Evolutionary conservation across 1,284 basidiomycete species (phyloP), one percentile per base, ranked within the genome.

Genomic region (Tylopilus microsporus): DNA sequence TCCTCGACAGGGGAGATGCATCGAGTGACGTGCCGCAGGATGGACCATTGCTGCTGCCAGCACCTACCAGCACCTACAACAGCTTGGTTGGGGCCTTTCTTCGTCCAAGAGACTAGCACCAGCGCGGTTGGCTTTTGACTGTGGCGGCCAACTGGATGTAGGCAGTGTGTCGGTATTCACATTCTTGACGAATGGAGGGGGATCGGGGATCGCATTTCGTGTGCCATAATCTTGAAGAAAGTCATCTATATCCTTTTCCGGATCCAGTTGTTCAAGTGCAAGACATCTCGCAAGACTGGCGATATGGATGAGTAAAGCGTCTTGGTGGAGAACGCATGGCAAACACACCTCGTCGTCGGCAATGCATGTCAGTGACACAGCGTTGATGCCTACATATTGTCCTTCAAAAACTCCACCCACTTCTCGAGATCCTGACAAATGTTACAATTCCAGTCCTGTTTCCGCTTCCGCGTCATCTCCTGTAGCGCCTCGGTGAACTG

Each of bases 311-410:
- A 48, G 41, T 49, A 47, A 52, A 46, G 15, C 49, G 10, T 43
- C 19, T 7, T 1, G 46, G 54, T 30, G 56, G 15, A 55, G 45
- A 49, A 53, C 52, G 39, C 18, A 52, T 47, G 32, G 48, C 43
- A 58, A 16, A 79, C 87, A 64, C 68, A 93, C 93, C 82, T 97
- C 93, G 70, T 99, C 97, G 70, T 99, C 96, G 21, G 87, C 81
- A 15, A 99, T 95, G 69, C 97, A 99, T 32, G 98, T 91, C 9
- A 92, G 92, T 6, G 94, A 97, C 21, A 98, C 88, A 1, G 90
- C 88, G 73, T 99, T 99, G 3, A 98, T 37, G 87, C 86, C 96
- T 96, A 99, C 71, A 97, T 81, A 65, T 93, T 92, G 71, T 95
- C 91, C 76, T 97, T 98, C 76, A 91, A 87, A 69, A 97, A 92